Base-by-base conservation (phyloP, 768 basidiomycete genomes). In the Boletus subparvulus region DNA sequence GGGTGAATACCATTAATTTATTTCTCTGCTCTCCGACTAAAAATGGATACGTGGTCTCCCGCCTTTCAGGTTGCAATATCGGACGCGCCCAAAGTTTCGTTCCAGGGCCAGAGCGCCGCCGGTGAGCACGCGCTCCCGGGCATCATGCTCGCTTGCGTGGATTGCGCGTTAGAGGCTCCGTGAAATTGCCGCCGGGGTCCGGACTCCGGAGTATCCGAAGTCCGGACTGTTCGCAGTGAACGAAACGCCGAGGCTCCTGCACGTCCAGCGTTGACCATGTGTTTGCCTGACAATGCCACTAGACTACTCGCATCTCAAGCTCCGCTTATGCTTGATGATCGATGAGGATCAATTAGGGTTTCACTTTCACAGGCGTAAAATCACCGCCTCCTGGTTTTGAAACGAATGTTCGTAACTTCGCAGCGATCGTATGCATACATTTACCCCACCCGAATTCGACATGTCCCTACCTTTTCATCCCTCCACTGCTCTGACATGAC, bases 331-430 rank as follows among this genome's bases (percentile, higher is more conserved):
- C 28, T 28, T 28, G 26, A 16, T 26, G 11, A 21, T 21, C 21
- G 21, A 14, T 41, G 19, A 47, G 35, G 28, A 24, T 59, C 61
- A 35, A 52, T 63, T 50, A 41, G 41, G 47, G 58, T 36, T 37
- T 39, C 7, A 1, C 0, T 63, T 63, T 61, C 61, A 50, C 61
- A 61, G 61, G 61, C 61, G 39, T 30, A 16, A 49, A 36, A 44
- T 52, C 30, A 6, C 32, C 33, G 33, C 36, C 28, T 41, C 36
- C n/a, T 7, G 39, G 32, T 10, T 53, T 63, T 41, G 39, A 63
- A 59, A 47, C 56, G 50, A 53, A 63, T 19, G 14, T 63, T 50
- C 56, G 43, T 24, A 8, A 19, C n/a, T 26, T 61, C 6, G n/a
- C 14, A 32, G 9, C 40, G 45, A 24, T 39, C 44, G 44, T 6